Evolutionary conservation across 768 basidiomycete genomes (phyloP).

Genomic region (Amanita molliuscula): DNA sequence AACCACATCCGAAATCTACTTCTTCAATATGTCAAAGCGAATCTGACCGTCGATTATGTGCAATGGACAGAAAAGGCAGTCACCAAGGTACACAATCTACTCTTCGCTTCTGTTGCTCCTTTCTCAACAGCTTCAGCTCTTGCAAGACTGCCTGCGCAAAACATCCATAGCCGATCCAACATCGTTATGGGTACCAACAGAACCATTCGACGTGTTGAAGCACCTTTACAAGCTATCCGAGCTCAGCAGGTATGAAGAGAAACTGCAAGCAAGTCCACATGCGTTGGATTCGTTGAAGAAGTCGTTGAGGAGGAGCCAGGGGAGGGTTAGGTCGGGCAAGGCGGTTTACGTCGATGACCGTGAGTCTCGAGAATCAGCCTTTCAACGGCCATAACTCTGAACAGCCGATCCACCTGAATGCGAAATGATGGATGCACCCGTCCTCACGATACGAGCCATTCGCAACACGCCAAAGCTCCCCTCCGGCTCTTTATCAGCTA

Average conservation of each 20-base stretch:
- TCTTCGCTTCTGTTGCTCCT: background rate
- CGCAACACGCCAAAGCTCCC: slow-evolving; percentile 1
- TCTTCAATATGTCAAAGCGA: slow-evolving; percentile 38
- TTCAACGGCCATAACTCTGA: background rate
- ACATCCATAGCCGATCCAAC: slow-evolving; percentile 41
- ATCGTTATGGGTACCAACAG: slow-evolving; percentile 40
- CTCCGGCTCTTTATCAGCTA: background rate
- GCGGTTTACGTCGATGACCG: slow-evolving; percentile 27
- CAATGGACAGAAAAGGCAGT: slow-evolving; percentile 41
- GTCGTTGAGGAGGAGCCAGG: slow-evolving; percentile 12
- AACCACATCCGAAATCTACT: slow-evolving; percentile 46
- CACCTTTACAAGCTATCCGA: slow-evolving; percentile 21
- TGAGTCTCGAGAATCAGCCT: slow-evolving; percentile 12
- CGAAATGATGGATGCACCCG: background rate
- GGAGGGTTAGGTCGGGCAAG: slow-evolving; percentile 23
- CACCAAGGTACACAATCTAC: slow-evolving; percentile 23
- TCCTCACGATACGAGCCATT: slow-evolving; percentile 3
- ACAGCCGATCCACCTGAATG: slow-evolving; percentile 9
- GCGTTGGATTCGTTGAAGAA: slow-evolving; percentile 24
- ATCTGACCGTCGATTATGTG: slow-evolving; percentile 48
- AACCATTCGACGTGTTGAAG: slow-evolving; percentile 40
- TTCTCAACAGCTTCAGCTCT: slow-evolving; percentile 17
- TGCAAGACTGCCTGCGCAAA: slow-evolving; percentile 28
- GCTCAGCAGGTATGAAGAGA: slow-evolving; percentile 34
- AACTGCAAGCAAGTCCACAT: slow-evolving; percentile 24